Evolutionary conservation across 2,329 filamentous ascomycete species (phyloP).

Genomic region (Aureobasidium musti): DNA sequence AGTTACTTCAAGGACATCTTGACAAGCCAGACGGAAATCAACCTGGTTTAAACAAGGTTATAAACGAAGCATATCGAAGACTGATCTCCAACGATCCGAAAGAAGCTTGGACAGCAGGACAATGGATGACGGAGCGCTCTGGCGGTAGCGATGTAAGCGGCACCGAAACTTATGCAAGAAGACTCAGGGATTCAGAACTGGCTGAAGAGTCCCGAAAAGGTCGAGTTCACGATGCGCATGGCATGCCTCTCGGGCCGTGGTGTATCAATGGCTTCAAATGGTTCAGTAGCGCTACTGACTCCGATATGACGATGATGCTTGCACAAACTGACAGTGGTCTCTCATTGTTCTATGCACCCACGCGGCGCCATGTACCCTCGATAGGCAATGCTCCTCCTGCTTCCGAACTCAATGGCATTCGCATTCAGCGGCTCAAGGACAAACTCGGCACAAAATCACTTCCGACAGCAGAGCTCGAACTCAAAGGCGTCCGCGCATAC

Average conservation of each 20-base stretch:
- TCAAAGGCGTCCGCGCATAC: not conserved
- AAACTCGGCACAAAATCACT: not conserved
- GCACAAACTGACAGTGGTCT: not conserved
- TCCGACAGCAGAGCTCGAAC: not conserved
- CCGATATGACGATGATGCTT: not conserved
- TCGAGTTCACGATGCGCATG: not conserved
- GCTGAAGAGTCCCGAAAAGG: not conserved
- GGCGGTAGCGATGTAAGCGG: not conserved
- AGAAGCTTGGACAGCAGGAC: not conserved
- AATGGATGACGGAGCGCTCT: not conserved
- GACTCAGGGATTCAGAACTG: not conserved
- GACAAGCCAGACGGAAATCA: not conserved
- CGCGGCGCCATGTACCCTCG: not conserved
- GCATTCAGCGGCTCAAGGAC: not conserved
- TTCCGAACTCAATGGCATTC: not conserved
- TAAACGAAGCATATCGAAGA: not conserved
- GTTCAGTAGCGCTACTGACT: not conserved
- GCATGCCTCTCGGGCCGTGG: not conserved
- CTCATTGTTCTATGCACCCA: not conserved
- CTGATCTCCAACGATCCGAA: not conserved
- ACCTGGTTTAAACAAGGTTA: not conserved
- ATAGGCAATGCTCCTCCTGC: not conserved
- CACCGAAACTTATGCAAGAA: not conserved
- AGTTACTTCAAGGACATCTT: not conserved
- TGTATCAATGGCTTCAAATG: not conserved